phyloP scores from a whole-genome alignment of 345 rosid genomes.

The Mercurialis annua region DNA sequence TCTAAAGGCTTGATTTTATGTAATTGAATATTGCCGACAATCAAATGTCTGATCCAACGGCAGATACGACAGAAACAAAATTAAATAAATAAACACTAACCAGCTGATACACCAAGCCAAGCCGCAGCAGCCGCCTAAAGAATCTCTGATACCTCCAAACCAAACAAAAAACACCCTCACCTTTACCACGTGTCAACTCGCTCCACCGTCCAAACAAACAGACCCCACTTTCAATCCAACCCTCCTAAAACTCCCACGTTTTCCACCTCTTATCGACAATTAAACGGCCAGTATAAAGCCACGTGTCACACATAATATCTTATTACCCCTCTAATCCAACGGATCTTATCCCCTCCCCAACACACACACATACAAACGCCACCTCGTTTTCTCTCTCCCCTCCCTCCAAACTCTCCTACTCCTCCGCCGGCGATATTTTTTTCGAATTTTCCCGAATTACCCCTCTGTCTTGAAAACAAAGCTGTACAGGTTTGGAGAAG shows the following conservation, averaged over 20 bases:
- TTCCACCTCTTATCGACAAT: conserved; percentile 14
- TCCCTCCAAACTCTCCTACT: too few relatives aligned
- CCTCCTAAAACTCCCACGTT: neutral
- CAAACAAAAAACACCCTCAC: neutral
- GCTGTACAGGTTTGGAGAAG: neutral
- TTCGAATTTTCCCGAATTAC: neutral
- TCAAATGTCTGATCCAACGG: neutral
- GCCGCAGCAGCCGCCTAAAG: neutral
- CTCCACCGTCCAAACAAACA: neutral
- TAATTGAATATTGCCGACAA: neutral
- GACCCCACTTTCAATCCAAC: conserved; percentile 4
- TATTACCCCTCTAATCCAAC: conserved; percentile 21
- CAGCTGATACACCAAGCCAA: neutral
- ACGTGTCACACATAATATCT: neutral
- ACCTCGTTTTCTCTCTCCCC: neutral
- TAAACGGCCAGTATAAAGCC: conserved; percentile 1
- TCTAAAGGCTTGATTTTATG: too few relatives aligned
- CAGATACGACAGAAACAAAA: neutral
- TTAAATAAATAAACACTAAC: neutral
- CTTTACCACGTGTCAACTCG: neutral
- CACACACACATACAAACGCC: too few relatives aligned
- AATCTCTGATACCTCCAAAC: neutral
- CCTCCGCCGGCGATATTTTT: neutral
- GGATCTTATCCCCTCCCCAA: conserved; percentile 12
- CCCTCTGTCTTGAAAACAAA: neutral